phyloP scores from a whole-genome alignment of 345 rosid genomes.

The Alliaria petiolata region DNA sequence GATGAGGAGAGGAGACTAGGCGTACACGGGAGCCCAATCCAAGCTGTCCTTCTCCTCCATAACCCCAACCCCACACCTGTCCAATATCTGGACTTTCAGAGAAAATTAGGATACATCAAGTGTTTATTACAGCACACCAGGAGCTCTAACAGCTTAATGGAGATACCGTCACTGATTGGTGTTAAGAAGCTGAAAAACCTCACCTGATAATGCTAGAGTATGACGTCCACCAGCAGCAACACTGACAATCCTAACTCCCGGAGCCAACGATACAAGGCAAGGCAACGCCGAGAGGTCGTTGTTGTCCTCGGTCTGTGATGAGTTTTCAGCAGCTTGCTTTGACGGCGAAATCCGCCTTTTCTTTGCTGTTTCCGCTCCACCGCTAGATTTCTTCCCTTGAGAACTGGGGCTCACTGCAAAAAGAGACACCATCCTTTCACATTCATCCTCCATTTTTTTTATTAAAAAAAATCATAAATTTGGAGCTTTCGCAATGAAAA shows the following conservation, averaged over 20 bases:
- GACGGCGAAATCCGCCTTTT: slow-evolving; percentile 59
- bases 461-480: not conserved
- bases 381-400: slow-evolving; percentile 52
- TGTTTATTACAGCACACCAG: not conserved
- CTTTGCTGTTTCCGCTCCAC: slow-evolving; percentile 58
- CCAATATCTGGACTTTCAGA: slow-evolving; percentile 71
- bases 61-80: slow-evolving; percentile 99
- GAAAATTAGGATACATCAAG: slow-evolving; percentile 38
- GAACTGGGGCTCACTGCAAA: slow-evolving; percentile 57
- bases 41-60: slow-evolving; percentile 99
- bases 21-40: slow-evolving; percentile 94
- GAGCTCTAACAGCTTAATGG: slow-evolving; percentile 19
- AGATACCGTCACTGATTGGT: slow-evolving; percentile 13
- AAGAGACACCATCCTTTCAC: slow-evolving; percentile 6
- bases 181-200: not conserved
- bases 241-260: slow-evolving; percentile 73
- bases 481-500: not conserved
- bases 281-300: slow-evolving; percentile 80
- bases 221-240: slow-evolving; percentile 99
- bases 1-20: slow-evolving; percentile 95
- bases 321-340: slow-evolving; percentile 77
- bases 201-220: slow-evolving; percentile 91
- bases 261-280: slow-evolving; percentile 78
- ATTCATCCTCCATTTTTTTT: slow-evolving; percentile 1
- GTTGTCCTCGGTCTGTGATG: slow-evolving; percentile 67